Conservation (phyloP, 345 rosid species). For the Aquilaria yunnanensis region DNA sequence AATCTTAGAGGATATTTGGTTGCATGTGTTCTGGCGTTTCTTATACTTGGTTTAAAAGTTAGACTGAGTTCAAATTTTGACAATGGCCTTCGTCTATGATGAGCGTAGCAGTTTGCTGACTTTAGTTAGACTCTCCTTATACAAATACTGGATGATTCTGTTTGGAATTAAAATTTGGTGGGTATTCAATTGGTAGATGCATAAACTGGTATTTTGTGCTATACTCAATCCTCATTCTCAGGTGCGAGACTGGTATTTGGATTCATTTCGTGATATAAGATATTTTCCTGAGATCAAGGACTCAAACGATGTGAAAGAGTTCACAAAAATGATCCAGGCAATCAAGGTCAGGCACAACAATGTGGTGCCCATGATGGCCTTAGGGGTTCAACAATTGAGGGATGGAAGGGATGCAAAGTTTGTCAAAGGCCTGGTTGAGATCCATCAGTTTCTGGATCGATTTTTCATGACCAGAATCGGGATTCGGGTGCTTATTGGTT, state of each 20-base stretch:
- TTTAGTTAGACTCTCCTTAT: too few species aligned
- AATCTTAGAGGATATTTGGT: too few species aligned
- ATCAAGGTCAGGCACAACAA: conserved; percentile 95
- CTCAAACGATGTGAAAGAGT: conserved; percentile 62
- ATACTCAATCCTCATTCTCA: conserved; percentile 17
- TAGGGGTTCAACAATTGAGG: conserved; percentile 93
- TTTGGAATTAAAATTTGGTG: not conserved
- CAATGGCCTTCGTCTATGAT: too few species aligned
- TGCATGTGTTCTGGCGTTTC: too few species aligned
- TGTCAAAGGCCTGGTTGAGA: conserved; percentile 63
- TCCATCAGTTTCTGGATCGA: conserved; percentile 92
- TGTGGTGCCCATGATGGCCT: conserved; percentile 95
- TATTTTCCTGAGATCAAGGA: conserved; percentile 82
- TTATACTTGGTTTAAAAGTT: too few species aligned
- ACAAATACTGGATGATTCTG: not conserved
- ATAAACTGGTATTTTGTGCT: not conserved
- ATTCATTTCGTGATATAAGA: conserved; percentile 88
- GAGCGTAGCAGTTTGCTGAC: too few species aligned
- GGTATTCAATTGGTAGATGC: not conserved
- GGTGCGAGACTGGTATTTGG: conserved; percentile 99
- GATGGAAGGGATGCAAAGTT: conserved; percentile 50
- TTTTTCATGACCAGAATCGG: conserved; percentile 93
- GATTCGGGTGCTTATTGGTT: conserved; percentile 91
- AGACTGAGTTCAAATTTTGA: too few species aligned
- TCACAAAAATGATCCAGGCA: conserved; percentile 91